Evolutionary conservation across 306 rosid genomes (phyloP), one percentile per base, ranked within the genome.

Genomic region (Dryas alaskensis): DNA sequence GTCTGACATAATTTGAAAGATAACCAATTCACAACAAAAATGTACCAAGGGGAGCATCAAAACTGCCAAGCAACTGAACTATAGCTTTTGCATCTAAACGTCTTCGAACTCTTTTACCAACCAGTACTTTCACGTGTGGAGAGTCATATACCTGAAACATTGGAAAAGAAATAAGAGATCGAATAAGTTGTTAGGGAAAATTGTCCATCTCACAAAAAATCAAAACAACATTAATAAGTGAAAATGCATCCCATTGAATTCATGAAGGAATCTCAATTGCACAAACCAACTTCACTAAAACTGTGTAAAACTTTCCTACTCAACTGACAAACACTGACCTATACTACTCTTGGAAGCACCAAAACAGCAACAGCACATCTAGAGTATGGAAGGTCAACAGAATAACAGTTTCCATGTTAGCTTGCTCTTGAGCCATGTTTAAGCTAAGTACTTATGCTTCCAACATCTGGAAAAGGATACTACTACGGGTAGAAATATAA

Each of bases 61-160:
- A 86, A 72, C 96, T 83, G 46, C 67, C 83, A 71, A 93, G 87
- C 85, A 93, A 82, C 84, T 90, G 83, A 77, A 87, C 89, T 13
- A 89, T 85, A 48, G 97, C 86, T 78, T 87, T 90, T 22, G 93
- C 93, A 90, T 93, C 91, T 75, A 90, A 82, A 51, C 98, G 96
- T 75, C 73, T 88, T 44, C 98, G 81, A 31, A 84, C 87, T 67
- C 81, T 87, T 81, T 82, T 79, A 52, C 98, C 89, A 76, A 93
- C 84, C 48, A 86, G 80, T 61, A 90, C 70, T 81, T 86, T 80
- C 82, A 93, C 80, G 70, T 83, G 78, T 27, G 97, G 98, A 76
- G 92, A 82, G 77, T 93, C 98, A 75, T 86, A 86, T 25, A 93
- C 92, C 98, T 90, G 81, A 52, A 71, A 67, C 46, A 76, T 75